These are phyloP conservation scores for Fusarium haematococcum DNA, from an alignment of 2,329 filamentous ascomycete species.

Conservation along the genomic window DNA sequence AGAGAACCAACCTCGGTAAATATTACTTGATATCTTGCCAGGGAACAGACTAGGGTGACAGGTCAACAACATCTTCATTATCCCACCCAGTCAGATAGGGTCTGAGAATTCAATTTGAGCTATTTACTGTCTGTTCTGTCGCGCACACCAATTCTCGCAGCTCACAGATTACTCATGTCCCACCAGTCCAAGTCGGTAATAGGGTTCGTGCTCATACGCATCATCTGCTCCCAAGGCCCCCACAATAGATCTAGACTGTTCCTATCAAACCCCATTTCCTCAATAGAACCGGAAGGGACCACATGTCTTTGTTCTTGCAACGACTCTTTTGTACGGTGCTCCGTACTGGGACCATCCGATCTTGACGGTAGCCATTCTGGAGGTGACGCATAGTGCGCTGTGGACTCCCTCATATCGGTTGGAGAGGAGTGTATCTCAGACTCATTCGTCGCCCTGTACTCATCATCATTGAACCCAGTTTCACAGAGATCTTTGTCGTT, in stretches of 20 bases:
- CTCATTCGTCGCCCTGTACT: neutral
- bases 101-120: neutral
- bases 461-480: neutral
- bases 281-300: no score
- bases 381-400: slow-evolving; percentile 31
- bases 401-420: slow-evolving; percentile 31
- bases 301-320: neutral
- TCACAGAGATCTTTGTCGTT: neutral
- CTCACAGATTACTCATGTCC: slow-evolving; percentile 24
- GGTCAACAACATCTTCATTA: neutral
- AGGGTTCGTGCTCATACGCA: neutral
- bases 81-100: neutral
- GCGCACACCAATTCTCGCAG: no score
- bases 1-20: no score
- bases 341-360: neutral
- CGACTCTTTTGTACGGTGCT: neutral
- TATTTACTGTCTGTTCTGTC: neutral
- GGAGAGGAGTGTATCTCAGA: neutral
- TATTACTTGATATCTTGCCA: no score
- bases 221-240: slow-evolving; percentile 35
- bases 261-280: neutral
- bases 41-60: neutral
- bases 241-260: slow-evolving; percentile 15
- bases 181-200: slow-evolving; percentile 26
- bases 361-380: slow-evolving; percentile 16